A percentile compares a stretch with the other conserved stretches of the same genome.
phyloP scores from a whole-genome alignment of 2,329 filamentous ascomycete species.

The Coniochaeta ligniaria region DNA sequence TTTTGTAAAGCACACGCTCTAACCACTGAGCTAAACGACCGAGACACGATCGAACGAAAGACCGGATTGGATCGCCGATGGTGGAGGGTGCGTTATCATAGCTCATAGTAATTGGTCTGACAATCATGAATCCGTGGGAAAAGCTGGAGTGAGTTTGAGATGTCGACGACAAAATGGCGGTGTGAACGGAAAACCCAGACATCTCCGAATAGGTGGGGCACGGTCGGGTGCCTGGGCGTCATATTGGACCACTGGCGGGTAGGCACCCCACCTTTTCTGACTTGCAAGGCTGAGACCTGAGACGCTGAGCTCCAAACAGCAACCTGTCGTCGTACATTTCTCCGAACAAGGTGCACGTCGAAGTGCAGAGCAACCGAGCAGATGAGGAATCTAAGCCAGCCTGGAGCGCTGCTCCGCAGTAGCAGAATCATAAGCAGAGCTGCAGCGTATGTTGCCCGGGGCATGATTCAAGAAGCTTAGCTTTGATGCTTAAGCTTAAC shows the following conservation, averaged over 20 bases:
- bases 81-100: neutral
- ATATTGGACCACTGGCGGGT: no score
- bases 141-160: no score
- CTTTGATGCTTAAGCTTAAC: neutral
- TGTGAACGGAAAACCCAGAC: no score
- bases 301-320: neutral
- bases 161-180: no score
- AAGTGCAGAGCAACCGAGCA: neutral
- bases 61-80: neutral
- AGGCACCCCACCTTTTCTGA: no score
- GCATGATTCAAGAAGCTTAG: no score
- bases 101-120: neutral
- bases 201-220: no score
- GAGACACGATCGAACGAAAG: neutral
- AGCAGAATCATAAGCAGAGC: neutral
- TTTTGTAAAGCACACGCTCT: constrained; percentile 24
- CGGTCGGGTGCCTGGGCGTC: no score
- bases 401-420: constrained; percentile 12
- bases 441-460: neutral
- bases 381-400: constrained; percentile 13
- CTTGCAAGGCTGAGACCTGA: neutral
- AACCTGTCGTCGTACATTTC: neutral
- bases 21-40: constrained; percentile 24
- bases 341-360: neutral
- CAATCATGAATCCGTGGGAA: no score